Base-by-base conservation (phyloP, 352 stramenopile genomes). In the Sclerospora graminicola region DNA sequence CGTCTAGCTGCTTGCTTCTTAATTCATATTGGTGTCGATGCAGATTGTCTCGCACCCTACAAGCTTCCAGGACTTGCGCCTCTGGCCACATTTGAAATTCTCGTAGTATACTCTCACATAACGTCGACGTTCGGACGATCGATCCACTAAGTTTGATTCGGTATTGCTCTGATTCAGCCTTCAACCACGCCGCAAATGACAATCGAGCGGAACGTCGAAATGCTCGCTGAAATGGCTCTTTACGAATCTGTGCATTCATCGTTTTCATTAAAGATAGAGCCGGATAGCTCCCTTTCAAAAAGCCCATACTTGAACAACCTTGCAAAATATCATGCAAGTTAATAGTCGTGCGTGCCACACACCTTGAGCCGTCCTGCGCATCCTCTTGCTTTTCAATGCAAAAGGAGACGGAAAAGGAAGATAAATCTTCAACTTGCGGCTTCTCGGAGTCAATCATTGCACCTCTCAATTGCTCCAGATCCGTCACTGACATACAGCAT, bases 371-470 rank as follows among this genome's bases (percentile, higher is more conserved):
- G 39, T 86, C 73, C 4, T 70, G 40, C n/a, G 53, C 43, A 0
- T 79, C 55, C n/a, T 69, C 63, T 51, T 84, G 64, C 48, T 79
- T 57, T 11, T 80, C 55, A 26, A 66, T 56, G 46, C 53, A 33
- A 64, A 81, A 58, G 41, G 62, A 45, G 7, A 65, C 59, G 6
- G 57, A 65, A 26, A 57, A 62, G 4, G 50, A 58, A 11, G 32
- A 57, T 40, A 63, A 38, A 16, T 55, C 51, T 33, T 58, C 45
- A 9, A 62, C 51, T 23, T 49, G 28, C 5, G 43, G 42, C 8
- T 41, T 29, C 33, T 45, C 32, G 3, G 28, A 51, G 48, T 8
- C 19, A 10, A 11, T 9, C 38, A 60, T 40, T 26, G 39, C 45
- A 9, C 11, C 15, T 26, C 49, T 29, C 6, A 72, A 28, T 16